Evolutionary conservation across 306 rosid species (phyloP), one percentile per base, ranked within the genome.

Genomic region (Acacia acuminata): DNA sequence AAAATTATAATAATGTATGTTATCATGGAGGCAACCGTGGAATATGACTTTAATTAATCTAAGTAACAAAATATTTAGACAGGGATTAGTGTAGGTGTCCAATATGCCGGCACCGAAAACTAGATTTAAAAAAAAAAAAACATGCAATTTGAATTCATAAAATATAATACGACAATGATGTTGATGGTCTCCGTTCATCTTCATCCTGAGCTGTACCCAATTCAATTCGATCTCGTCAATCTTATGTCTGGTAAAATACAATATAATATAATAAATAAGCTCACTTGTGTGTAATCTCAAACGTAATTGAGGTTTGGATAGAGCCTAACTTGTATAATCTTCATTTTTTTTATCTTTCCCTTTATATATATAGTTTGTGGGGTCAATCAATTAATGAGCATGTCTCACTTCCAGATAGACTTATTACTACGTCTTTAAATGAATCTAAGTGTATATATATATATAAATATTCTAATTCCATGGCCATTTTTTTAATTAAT

Each of bases 91-190:
- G n/a, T 71, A 22, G 36, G 76, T 22, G 40, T 78, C 82, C 36
- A 51, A 47, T n/a, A 34, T 67, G 82, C 67, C 82, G 76, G 82
- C 82, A 78, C 20, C 40, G 17, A 43, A 78, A 67, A 34, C 75
- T 14, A 36, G 34, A 48, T 8, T 5, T 0, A 27, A 14, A 55
- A 38, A 27, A 27, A 14, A 55, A 38, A 14, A 55, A 30, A 25
- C 15, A 4, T 69, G 15, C 27, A 12, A 50, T 3, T 73, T 73
- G 4, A 73, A 15, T 30, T 50, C 20, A 9, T n/a, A 17, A 8
- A 30, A 50, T 51, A 71, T 27, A 47, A 3, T 27, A 27, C 27
- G 8, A 73, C n/a, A 48, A 65, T 47, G 34, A 65, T 27, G 60
- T 68, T 77, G 40, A 47, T 44, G 13, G 44, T 30, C 15, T 30